Conservation (phyloP, 306 rosid genomes). For the Glycine soja region DNA sequence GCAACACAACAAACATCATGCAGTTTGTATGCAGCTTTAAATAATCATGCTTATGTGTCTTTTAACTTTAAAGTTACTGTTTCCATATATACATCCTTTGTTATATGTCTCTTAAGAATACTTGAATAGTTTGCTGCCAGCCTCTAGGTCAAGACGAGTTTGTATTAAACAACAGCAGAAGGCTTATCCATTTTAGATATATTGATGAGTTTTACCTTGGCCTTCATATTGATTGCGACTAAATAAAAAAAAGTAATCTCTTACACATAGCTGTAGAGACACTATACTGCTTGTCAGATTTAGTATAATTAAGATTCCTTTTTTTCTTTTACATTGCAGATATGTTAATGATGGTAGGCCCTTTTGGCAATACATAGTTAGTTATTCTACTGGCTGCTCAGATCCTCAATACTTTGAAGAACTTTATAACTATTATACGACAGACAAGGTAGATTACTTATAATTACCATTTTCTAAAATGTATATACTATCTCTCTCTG, state of each 20-base stretch:
- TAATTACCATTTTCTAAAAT: constrained; percentile 10
- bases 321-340: constrained; percentile 58
- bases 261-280: constrained; percentile 12
- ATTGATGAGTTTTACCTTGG: neutral
- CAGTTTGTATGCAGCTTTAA: neutral
- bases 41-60: constrained; percentile 12
- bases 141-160: constrained; percentile 10
- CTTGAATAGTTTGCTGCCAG: neutral
- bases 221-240: constrained; percentile 3
- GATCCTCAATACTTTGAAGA: constrained; percentile 98
- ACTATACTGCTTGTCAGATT: constrained; percentile 10
- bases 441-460: constrained; percentile 72
- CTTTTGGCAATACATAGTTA: constrained; percentile 96
- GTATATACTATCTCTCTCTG: neutral
- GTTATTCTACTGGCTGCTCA: constrained; percentile 89
- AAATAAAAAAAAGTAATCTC: neutral
- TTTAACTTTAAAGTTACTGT: constrained; percentile 13
- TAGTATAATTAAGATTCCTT: constrained; percentile 18
- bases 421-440: constrained; percentile 79
- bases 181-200: neutral
- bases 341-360: constrained; percentile 95
- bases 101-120: constrained; percentile 19
- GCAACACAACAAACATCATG: neutral
- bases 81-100: neutral
- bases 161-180: neutral